Evolutionary conservation across 2,329 filamentous ascomycete species (phyloP).

Genomic region (Alternaria panax): DNA sequence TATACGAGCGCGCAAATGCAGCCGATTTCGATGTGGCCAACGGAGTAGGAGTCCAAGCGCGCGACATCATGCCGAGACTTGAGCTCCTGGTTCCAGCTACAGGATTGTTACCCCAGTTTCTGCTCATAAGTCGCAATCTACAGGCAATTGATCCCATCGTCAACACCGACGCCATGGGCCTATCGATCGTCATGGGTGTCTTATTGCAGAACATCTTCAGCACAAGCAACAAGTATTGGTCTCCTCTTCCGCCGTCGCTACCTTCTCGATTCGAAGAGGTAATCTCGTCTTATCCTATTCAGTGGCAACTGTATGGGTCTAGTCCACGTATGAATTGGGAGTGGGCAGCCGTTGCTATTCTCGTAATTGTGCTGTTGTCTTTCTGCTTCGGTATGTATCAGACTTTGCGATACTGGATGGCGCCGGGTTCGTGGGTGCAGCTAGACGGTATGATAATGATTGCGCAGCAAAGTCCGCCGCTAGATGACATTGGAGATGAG

Average conservation of each 20-base stretch:
- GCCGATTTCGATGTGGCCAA: not conserved
- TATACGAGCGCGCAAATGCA: not conserved
- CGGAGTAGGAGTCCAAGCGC: not conserved
- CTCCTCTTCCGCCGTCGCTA: not conserved
- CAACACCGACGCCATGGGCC: slow-evolving; percentile 1
- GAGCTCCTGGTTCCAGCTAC: not conserved
- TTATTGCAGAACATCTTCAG: slow-evolving; percentile 12
- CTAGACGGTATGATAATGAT: slow-evolving; percentile 11
- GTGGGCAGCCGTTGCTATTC: slow-evolving; percentile 7
- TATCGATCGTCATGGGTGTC: slow-evolving; percentile 4
- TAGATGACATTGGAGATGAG: not conserved
- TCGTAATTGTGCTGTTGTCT: not conserved
- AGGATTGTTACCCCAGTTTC: not conserved
- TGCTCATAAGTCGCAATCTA: slow-evolving; percentile 3
- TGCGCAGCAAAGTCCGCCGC: slow-evolving; percentile 1
- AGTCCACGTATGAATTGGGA: slow-evolving; percentile 7
- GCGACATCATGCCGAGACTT: not conserved
- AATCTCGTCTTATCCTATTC: slow-evolving; percentile 8
- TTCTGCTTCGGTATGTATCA: not conserved
- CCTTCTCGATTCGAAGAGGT: not conserved
- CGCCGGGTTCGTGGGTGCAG: slow-evolving; percentile 3
- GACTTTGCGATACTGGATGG: slow-evolving; percentile 5
- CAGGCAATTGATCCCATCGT: not conserved
- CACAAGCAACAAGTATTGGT: slow-evolving; percentile 9
- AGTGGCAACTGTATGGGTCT: slow-evolving; percentile 18